A percentile compares a stretch with the other conserved stretches of the same genome.
These are phyloP conservation scores for Eucalyptus pumila DNA, from an alignment of 345 rosid genomes.

Conservation along the genomic window DNA sequence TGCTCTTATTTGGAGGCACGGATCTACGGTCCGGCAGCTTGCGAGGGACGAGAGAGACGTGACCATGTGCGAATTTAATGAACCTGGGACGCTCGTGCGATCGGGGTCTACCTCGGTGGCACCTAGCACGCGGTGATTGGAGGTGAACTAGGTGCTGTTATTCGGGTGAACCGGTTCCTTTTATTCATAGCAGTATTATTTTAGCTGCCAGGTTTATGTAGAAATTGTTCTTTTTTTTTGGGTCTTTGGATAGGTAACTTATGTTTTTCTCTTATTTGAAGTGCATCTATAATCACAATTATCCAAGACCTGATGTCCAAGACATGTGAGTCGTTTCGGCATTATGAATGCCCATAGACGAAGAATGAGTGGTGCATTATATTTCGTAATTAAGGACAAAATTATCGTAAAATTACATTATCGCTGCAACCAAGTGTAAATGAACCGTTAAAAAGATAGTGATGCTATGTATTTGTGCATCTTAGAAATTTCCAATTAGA, in stretches of 20 bases:
- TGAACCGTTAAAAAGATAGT: not conserved
- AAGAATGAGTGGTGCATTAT: not conserved
- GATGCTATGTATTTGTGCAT: not conserved
- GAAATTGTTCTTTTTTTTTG: accelerated
- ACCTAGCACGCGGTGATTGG: not conserved
- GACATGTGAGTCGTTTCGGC: not conserved
- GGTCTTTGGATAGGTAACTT: not conserved
- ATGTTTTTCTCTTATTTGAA: not conserved
- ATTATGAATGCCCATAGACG: accelerated
- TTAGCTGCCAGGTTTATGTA: not conserved
- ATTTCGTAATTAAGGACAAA: not conserved
- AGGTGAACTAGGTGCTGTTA: not conserved
- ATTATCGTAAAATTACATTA: not conserved
- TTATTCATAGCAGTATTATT: not conserved
- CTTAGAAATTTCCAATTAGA: not conserved
- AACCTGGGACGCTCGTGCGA: not conserved
- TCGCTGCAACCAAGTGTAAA: not conserved
- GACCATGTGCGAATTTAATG: not conserved
- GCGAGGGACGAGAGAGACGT: not conserved
- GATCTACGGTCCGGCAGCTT: not conserved
- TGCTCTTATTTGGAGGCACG: not conserved
- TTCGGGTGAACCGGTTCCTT: not conserved
- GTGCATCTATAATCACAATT: not conserved
- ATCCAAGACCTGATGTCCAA: not conserved
- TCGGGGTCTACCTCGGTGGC: not conserved